Conservation (phyloP, 164 flowering plant species). For the Tinospora cordifolia region DNA sequence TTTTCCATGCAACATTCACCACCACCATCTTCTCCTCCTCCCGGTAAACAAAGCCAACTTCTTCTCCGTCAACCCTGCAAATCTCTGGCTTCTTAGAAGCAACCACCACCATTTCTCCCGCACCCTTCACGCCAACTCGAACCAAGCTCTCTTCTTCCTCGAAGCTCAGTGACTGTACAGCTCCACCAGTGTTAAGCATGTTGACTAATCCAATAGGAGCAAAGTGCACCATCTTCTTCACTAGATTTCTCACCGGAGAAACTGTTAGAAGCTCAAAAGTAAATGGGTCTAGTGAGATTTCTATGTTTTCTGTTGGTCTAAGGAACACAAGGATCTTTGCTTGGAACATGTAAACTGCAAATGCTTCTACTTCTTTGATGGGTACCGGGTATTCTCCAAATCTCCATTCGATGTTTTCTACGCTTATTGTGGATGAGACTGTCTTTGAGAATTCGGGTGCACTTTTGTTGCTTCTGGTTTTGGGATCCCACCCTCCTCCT, state of each 20-base stretch:
- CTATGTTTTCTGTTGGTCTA: slow-evolving; percentile 31
- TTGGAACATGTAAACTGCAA: slow-evolving; percentile 49
- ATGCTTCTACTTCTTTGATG: slow-evolving; percentile 35
- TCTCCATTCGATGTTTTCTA: slow-evolving; percentile 65
- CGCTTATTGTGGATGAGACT: slow-evolving; percentile 32
- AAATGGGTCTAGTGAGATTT: slow-evolving; percentile 58
- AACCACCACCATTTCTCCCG: slow-evolving; percentile 60
- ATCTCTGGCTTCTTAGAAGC: slow-evolving; percentile 47
- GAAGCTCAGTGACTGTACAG: slow-evolving; percentile 39
- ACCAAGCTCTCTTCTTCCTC: slow-evolving; percentile 24
- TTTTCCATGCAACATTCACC: slow-evolving; percentile 68
- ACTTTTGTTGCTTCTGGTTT: slow-evolving; percentile 47
- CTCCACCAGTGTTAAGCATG: slow-evolving; percentile 86
- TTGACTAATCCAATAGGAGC: slow-evolving; percentile 80
- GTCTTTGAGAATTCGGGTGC: slow-evolving; percentile 38
- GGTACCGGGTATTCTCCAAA: slow-evolving; percentile 43
- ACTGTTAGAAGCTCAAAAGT: slow-evolving; percentile 66
- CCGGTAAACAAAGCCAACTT: slow-evolving; percentile 40
- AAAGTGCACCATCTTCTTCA: slow-evolving; percentile 35
- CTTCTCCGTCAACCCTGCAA: slow-evolving; percentile 45
- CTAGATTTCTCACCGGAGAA: slow-evolving; percentile 44
- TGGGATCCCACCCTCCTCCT: slow-evolving; percentile 85
- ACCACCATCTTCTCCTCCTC: slow-evolving; percentile 51
- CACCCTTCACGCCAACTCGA: slow-evolving; percentile 49
- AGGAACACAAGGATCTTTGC: slow-evolving; percentile 45